These are phyloP conservation scores for Candida bentonensis DNA, from an alignment of 805 yeast species.

Conservation along the genomic window DNA sequence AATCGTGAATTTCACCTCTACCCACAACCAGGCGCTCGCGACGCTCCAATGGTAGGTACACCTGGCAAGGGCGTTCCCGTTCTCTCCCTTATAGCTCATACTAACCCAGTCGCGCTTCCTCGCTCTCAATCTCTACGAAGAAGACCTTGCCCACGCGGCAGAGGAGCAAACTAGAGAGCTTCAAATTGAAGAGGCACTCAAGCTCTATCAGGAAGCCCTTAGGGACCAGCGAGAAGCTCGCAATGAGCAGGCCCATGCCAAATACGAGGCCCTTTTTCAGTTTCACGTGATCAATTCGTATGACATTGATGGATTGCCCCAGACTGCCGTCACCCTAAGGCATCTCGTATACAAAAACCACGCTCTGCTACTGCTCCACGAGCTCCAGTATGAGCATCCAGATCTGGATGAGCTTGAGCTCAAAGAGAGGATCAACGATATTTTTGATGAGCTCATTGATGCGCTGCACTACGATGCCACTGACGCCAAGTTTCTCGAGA, in stretches of 20 bases:
- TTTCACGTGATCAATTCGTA: constrained; percentile 44
- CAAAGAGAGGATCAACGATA: constrained; percentile 27
- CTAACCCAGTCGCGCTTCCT: constrained; percentile 29
- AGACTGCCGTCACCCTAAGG: constrained; percentile 58
- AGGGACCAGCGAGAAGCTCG: constrained; percentile 38
- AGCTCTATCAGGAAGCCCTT: constrained; percentile 59
- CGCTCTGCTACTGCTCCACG: constrained; percentile 51
- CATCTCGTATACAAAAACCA: constrained; percentile 71
- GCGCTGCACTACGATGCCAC: constrained; percentile 28
- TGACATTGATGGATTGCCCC: constrained; percentile 30
- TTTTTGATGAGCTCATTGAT: constrained; percentile 48
- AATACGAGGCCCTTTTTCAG: constrained; percentile 50
- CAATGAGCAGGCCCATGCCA: constrained; percentile 34
- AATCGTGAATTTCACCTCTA: no score
- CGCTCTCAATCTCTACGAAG: constrained; percentile 68
- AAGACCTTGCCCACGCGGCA: constrained; percentile 50
- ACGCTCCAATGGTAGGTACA: background rate
- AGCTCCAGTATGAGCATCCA: constrained; percentile 19
- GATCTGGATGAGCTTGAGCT: constrained; percentile 21
- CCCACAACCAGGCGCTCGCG: no score
- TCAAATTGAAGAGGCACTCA: constrained; percentile 77
- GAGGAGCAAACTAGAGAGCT: constrained; percentile 87
- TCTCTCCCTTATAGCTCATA: background rate
- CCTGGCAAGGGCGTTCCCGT: no score
- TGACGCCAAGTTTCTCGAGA: constrained; percentile 12